These are phyloP conservation scores for Asparagopsis taxiformis DNA, from an alignment of 31 red algal genomes.

Conservation along the genomic window DNA sequence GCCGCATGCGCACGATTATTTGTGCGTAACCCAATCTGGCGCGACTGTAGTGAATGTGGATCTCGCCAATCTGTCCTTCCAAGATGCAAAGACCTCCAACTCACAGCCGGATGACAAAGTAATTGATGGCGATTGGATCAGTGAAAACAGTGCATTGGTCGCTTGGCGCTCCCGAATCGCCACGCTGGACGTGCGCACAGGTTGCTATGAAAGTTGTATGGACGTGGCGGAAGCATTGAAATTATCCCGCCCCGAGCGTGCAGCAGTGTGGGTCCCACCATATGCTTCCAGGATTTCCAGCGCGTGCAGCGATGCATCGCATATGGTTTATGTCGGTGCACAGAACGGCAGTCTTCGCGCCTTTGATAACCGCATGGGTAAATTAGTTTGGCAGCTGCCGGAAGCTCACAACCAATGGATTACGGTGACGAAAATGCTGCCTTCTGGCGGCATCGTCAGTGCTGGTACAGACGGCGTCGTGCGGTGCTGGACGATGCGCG, in stretches of 20 bases:
- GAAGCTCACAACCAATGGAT: conserved; percentile 31
- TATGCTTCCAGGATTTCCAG: conserved; percentile 16
- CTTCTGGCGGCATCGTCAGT: conserved; percentile 23
- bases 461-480: conserved; percentile 48
- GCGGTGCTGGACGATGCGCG: conserved; percentile 16
- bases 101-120: conserved; percentile 1
- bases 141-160: conserved; percentile 11
- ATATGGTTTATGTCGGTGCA: not conserved
- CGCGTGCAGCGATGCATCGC: not conserved
- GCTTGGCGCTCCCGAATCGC: conserved; percentile 3
- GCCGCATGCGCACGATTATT: no score
- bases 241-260: not conserved
- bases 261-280: conserved; percentile 1
- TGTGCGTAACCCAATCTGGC: no score
- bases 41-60: not conserved
- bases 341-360: conserved; percentile 19
- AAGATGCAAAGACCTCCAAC: not conserved
- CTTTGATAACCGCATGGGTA: conserved; percentile 5
- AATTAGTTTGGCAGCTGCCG: conserved; percentile 14
- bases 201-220: not conserved
- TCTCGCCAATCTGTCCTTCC: not conserved
- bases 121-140: conserved; percentile 31
- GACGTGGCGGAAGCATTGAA: conserved; percentile 12
- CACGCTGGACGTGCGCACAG: conserved; percentile 7
- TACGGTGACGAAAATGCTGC: conserved; percentile 1